Conservation (phyloP, 1,284 basidiomycete species). For the Apiotrichum akiyoshidainum region DNA sequence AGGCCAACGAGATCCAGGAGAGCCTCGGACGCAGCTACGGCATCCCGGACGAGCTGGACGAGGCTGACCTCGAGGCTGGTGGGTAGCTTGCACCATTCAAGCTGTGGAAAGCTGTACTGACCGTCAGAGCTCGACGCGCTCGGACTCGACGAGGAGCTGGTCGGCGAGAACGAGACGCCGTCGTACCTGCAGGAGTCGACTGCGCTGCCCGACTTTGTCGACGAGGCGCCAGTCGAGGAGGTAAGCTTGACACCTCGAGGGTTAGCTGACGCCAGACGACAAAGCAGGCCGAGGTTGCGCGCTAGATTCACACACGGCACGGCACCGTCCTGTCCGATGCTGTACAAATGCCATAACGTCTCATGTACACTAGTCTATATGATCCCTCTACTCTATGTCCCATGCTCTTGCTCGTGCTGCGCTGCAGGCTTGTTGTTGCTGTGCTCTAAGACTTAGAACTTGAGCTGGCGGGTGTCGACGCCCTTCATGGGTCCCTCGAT, state of each 20-base stretch:
- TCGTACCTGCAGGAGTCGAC: slow-evolving; percentile 81
- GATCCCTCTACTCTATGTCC: neutral
- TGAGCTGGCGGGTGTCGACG: slow-evolving; percentile 45
- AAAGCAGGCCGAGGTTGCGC: slow-evolving; percentile 29
- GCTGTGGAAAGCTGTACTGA: neutral
- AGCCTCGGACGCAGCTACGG: slow-evolving; percentile 88
- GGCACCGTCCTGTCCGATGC: neutral
- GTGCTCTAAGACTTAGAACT: slow-evolving; percentile 25
- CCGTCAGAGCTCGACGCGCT: slow-evolving; percentile 79
- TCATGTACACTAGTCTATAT: slow-evolving; percentile 10
- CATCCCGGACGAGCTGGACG: slow-evolving; percentile 96
- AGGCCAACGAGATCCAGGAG: slow-evolving; percentile 97
- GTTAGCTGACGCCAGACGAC: slow-evolving; percentile 1
- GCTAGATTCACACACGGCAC: slow-evolving; percentile 5
- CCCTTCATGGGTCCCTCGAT: slow-evolving; percentile 49
- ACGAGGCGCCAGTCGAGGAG: slow-evolving; percentile 64
- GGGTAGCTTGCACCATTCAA: slow-evolving; percentile 34
- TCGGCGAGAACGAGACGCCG: slow-evolving; percentile 76
- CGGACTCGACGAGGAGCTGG: slow-evolving; percentile 62
- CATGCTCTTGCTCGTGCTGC: neutral
- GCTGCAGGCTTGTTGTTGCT: too few species aligned
- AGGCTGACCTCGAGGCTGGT: slow-evolving; percentile 96
- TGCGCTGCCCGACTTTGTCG: slow-evolving; percentile 83
- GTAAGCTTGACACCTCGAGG: slow-evolving; percentile 24
- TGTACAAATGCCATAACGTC: slow-evolving; percentile 4